A percentile compares a stretch with the other conserved stretches of the same genome.
Conservation (phyloP, 805 yeast genomes). For the Cyberlindnera mississippiensis region DNA sequence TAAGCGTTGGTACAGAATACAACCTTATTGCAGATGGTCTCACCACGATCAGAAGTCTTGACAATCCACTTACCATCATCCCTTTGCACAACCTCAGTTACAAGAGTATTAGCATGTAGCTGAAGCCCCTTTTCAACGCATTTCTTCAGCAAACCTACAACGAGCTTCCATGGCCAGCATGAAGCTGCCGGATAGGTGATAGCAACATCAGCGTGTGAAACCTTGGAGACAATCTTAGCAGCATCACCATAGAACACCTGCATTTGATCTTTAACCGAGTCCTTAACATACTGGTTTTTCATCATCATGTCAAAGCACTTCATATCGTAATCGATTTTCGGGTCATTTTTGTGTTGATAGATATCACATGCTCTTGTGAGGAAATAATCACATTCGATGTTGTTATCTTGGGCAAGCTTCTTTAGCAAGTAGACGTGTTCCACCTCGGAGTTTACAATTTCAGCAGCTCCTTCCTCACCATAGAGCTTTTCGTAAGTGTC, state of each 20-base stretch:
- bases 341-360: slow-evolving; percentile 22
- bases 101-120: slow-evolving; percentile 40
- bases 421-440: slow-evolving; percentile 31
- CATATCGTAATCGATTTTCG: slow-evolving; percentile 9
- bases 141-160: slow-evolving; percentile 30
- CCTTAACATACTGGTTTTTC: slow-evolving; percentile 29
- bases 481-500: slow-evolving; percentile 1
- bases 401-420: slow-evolving; percentile 28
- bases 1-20: slow-evolving; percentile 30
- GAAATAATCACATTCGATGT: slow-evolving; percentile 36
- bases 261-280: slow-evolving; percentile 26
- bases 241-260: slow-evolving; percentile 31
- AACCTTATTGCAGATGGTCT: slow-evolving; percentile 29
- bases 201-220: slow-evolving; percentile 82
- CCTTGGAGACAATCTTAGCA: slow-evolving; percentile 51
- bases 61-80: slow-evolving; percentile 31
- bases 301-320: slow-evolving; percentile 14
- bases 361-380: slow-evolving; percentile 32
- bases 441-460: slow-evolving; percentile 33
- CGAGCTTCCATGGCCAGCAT: slow-evolving; percentile 40
- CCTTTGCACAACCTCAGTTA: slow-evolving; percentile 24
- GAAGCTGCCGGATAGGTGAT: slow-evolving; percentile 42
- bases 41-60: slow-evolving; percentile 27
- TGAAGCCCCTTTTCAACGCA: slow-evolving; percentile 32
- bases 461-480: slow-evolving; percentile 27